Conservation (phyloP, 495 filamentous ascomycete species). For the Achaetomiella virescens region DNA sequence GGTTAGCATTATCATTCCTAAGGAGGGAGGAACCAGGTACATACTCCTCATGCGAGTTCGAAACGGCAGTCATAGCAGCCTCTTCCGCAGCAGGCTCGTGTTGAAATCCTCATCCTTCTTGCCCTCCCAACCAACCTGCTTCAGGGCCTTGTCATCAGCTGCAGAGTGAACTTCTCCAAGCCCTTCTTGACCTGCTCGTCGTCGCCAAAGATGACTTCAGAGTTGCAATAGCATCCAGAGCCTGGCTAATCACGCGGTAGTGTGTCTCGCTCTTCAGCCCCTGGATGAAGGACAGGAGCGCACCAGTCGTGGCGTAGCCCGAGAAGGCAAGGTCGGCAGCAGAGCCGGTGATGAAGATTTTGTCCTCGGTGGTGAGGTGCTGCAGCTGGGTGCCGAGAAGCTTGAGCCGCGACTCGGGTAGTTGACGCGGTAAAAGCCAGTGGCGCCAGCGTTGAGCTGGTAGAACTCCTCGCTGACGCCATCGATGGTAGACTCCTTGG, state of each 20-base stretch:
- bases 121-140: slow-evolving; percentile 83
- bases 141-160: slow-evolving; percentile 64
- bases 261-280: slow-evolving; percentile 74
- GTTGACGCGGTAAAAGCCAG: slow-evolving; percentile 90
- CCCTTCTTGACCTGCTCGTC: slow-evolving; percentile 51
- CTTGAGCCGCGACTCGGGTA: slow-evolving; percentile 73
- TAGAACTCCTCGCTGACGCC: slow-evolving; percentile 77
- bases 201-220: slow-evolving; percentile 48
- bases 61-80: slow-evolving; percentile 70
- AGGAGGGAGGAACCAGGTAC: slow-evolving; percentile 18
- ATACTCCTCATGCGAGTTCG: slow-evolving; percentile 65
- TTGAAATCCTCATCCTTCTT: slow-evolving; percentile 71
- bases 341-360: slow-evolving; percentile 84
- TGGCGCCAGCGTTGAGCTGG: slow-evolving; percentile 82
- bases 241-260: slow-evolving; percentile 83
- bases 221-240: slow-evolving; percentile 58
- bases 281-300: slow-evolving; percentile 72
- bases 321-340: slow-evolving; percentile 87
- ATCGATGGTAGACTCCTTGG: slow-evolving; percentile 65
- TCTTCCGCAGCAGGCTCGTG: slow-evolving; percentile 68
- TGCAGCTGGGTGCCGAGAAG: slow-evolving; percentile 70
- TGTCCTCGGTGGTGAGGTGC: slow-evolving; percentile 74
- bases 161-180: slow-evolving; percentile 66
- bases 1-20: slow-evolving; percentile 1
- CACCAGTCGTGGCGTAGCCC: slow-evolving; percentile 72